Evolutionary conservation across 805 yeast genomes (phyloP), one percentile per base, ranked within the genome.

Genomic region (Candida jianshihensis): DNA sequence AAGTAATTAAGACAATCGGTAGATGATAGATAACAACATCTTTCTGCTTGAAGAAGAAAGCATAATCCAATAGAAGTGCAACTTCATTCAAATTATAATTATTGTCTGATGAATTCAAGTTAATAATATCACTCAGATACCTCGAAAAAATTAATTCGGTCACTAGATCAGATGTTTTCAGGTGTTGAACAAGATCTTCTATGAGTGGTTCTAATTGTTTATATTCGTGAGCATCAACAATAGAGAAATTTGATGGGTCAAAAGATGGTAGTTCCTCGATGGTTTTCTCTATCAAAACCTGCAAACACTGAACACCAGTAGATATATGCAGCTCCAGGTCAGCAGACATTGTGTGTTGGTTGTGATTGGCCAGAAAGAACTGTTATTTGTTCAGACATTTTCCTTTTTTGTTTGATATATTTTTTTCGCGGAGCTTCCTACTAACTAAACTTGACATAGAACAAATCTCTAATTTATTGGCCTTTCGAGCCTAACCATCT

Each of bases 31-130:
- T 34, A 11, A 44, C 35, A 4, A 27, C 26, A 1, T 35, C 37
- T 4, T 24, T 10, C 22, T 39, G 29, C 16, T 40, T 35, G 6
- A 42, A 31, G 20, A 37, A 33, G 18, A 53, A 34, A 5, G 49
- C 26, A 15, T 48, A 26, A 26, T 53, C 57, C 2, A 50, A 11
- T 31, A 53, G 17, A 9, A 47, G 25, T 6, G 43, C 47, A 26
- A 48, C 38, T 4, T 37, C 34, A 11, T 31, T 36, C 11, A 40
- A 30, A 26, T 49, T 44, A 22, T 42, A 37, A 8, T 26, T 34
- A 21, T 45, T 43, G 3, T 38, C 44, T 3, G 44, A 27, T 11
- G 36, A 41, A 15, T 35, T 34, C 19, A 31, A 22, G 14, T 39
- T 36, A 10, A 48, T 37, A 4, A 49, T 25, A 7, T 36, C 39